phyloP scores from a whole-genome alignment of 169 alveolate species.

The Cryptosporidium parvum region DNA sequence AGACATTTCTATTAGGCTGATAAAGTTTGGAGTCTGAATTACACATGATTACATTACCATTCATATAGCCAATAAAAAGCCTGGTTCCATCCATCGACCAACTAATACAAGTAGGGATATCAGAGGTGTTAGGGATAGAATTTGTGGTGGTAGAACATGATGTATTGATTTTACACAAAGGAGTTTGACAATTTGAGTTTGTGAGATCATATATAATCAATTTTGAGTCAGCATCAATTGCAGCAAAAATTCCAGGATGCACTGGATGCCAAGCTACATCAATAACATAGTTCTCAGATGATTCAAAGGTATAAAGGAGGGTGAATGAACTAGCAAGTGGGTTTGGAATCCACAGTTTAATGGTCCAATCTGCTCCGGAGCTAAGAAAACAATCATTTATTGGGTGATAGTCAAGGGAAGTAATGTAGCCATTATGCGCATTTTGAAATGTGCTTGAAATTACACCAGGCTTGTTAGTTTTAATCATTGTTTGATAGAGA shows the following conservation, averaged over 20 bases:
- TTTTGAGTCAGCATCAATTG: conserved; percentile 67
- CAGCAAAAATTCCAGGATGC: conserved; percentile 73
- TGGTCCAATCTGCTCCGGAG: conserved; percentile 71
- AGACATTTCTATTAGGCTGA: conserved; percentile 59
- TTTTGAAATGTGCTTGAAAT: conserved; percentile 48
- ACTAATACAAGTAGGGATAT: conserved; percentile 54
- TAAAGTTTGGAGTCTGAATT: conserved; percentile 56
- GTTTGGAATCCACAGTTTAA: conserved; percentile 65
- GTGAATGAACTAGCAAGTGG: conserved; percentile 39
- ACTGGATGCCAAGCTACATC: conserved; percentile 75
- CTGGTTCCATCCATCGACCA: conserved; percentile 74
- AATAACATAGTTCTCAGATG: conserved; percentile 68
- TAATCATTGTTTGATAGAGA: conserved; percentile 58
- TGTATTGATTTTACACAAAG: conserved; percentile 61
- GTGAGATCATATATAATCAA: conserved; percentile 60
- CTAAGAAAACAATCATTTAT: conserved; percentile 69
- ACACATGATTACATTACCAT: conserved; percentile 64
- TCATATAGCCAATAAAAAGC: conserved; percentile 59
- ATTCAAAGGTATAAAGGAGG: conserved; percentile 51
- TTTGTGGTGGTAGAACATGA: conserved; percentile 27
- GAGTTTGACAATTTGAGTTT: conserved; percentile 49
- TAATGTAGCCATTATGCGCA: conserved; percentile 60
- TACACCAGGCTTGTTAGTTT: conserved; percentile 67
- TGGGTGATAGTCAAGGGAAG: conserved; percentile 71
- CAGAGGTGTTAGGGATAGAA: conserved; percentile 28